Conservation (phyloP, 495 filamentous ascomycete species). For the Tuber magnatum region DNA sequence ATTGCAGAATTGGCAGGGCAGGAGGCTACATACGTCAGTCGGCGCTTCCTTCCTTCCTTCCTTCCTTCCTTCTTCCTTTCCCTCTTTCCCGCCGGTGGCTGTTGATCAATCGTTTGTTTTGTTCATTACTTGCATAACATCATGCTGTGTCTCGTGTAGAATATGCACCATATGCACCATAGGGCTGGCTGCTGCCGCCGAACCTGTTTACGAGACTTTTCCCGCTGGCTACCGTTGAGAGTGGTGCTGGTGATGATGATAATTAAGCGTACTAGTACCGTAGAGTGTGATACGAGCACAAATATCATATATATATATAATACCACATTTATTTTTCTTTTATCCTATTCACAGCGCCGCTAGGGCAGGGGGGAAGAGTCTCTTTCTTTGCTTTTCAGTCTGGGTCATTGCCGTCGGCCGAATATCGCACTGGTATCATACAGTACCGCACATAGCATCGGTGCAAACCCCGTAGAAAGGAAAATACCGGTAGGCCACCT, state of each 20-base stretch:
- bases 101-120: not conserved
- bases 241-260: not conserved
- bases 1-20: not conserved
- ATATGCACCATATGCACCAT: not conserved
- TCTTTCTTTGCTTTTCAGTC: not conserved
- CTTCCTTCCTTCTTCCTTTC: not conserved
- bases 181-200: not conserved
- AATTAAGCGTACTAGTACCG: not conserved
- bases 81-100: not conserved
- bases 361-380: not conserved
- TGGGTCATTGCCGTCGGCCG: not conserved
- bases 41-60: not conserved
- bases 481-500: not conserved
- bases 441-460: not conserved
- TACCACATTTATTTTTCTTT: not conserved
- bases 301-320: too few relatives aligned
- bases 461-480: not conserved
- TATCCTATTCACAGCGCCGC: not conserved
- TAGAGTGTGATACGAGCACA: not conserved
- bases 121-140: too few relatives aligned
- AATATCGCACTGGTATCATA: not conserved
- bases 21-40: not conserved
- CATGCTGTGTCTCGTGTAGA: not conserved
- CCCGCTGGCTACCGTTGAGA: not conserved
- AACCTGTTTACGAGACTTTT: not conserved